Evolutionary conservation across 106 monocot genomes (phyloP).

Genomic region (Acorus calamus): DNA sequence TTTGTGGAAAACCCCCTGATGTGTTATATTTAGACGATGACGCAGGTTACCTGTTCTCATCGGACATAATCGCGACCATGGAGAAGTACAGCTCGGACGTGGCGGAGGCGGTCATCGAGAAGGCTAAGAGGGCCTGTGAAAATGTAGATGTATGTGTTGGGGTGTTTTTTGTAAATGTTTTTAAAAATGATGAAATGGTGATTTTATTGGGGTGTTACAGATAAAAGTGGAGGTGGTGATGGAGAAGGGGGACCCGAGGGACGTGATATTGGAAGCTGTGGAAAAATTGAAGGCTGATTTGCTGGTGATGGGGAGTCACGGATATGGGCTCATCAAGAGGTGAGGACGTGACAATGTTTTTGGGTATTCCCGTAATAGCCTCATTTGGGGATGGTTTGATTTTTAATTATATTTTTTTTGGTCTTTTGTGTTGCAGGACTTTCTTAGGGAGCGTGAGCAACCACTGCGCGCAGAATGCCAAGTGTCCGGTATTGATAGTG

Average conservation of each 20-base stretch:
- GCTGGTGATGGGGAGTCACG: slow-evolving; percentile 63
- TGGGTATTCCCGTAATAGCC: too few species aligned
- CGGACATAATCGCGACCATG: slow-evolving; percentile 13
- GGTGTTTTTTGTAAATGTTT: neutral
- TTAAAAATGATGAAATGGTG: too few species aligned
- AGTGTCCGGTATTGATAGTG: too few species aligned
- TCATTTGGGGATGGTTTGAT: too few species aligned
- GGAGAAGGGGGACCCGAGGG: slow-evolving; percentile 41
- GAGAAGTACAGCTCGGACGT: slow-evolving; percentile 3
- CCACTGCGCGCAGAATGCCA: too few species aligned
- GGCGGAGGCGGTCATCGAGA: slow-evolving; percentile 12
- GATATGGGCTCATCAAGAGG: slow-evolving; percentile 57
- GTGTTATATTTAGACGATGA: neutral
- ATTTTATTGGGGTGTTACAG: neutral
- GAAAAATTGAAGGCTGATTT: slow-evolving; percentile 32
- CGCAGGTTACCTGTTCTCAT: slow-evolving; percentile 12
- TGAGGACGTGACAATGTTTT: neutral
- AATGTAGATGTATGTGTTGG: neutral
- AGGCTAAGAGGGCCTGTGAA: slow-evolving; percentile 11
- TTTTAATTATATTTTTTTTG: too few species aligned
- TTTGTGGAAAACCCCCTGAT: neutral
- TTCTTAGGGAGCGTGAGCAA: too few species aligned
- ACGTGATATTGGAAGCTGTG: slow-evolving; percentile 50
- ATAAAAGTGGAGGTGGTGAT: slow-evolving; percentile 20
- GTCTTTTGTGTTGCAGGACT: too few species aligned